These are phyloP conservation scores for Vitis rotundifolia DNA, from an alignment of 164 flowering plant species.

Conservation along the genomic window DNA sequence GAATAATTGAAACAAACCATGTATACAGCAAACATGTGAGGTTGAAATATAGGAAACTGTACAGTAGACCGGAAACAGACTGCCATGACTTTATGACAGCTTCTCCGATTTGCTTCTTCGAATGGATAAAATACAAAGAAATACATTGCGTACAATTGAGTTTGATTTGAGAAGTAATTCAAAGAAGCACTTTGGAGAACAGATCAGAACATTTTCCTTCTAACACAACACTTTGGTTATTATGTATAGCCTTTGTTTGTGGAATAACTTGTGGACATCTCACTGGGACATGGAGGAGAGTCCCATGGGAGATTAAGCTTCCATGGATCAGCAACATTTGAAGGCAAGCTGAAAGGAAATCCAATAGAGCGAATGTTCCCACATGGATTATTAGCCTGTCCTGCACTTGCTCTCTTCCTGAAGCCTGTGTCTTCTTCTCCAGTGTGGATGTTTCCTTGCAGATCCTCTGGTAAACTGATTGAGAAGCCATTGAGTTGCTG, in stretches of 20 bases:
- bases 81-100: too few species aligned
- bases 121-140: too few species aligned
- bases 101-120: too few species aligned
- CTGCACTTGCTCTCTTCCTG: constrained; percentile 26
- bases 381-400: constrained; percentile 33
- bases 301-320: constrained; percentile 63
- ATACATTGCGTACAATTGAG: too few species aligned
- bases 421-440: constrained; percentile 34
- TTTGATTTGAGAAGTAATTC: too few species aligned
- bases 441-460: constrained; percentile 30
- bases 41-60: too few species aligned
- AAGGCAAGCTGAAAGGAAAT: constrained; percentile 62
- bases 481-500: constrained; percentile 42
- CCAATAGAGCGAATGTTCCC: constrained; percentile 37
- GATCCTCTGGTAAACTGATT: constrained; percentile 31
- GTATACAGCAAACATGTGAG: too few species aligned
- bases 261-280: constrained; percentile 63
- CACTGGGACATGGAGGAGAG: constrained; percentile 68
- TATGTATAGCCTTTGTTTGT: constrained; percentile 57
- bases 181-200: too few species aligned
- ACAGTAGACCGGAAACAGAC: too few species aligned
- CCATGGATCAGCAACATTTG: constrained; percentile 40
- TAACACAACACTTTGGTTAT: neutral
- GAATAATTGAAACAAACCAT: too few species aligned
- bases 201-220: too few species aligned